These are phyloP conservation scores for Pleurozium schreberi DNA, from an alignment of 225 moss, liverwort and hornwort species.

Conservation along the genomic window DNA sequence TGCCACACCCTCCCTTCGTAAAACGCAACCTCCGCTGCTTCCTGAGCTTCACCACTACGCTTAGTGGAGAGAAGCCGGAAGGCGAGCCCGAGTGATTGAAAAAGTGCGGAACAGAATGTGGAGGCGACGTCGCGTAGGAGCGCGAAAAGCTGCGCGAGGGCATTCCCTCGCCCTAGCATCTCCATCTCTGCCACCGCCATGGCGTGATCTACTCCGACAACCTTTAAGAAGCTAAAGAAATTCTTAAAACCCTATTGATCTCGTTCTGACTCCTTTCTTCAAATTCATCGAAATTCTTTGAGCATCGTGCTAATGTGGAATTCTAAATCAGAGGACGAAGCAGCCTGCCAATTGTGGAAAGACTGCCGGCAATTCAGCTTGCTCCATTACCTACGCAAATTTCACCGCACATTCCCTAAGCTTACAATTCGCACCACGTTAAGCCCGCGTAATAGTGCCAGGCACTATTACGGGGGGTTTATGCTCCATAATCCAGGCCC, in stretches of 20 bases:
- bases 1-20: constrained; percentile 88
- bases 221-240: not conserved
- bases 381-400: not conserved
- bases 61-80: not conserved
- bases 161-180: constrained; percentile 18
- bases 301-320: not conserved
- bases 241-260: not conserved
- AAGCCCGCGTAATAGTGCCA: too few relatives aligned
- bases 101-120: constrained; percentile 14
- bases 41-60: not conserved
- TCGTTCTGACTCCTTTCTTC: not conserved
- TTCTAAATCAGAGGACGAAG: not conserved
- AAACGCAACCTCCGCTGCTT: constrained; percentile 8
- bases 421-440: not conserved
- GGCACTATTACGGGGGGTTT: too few relatives aligned
- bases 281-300: not conserved
- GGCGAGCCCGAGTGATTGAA: constrained; percentile 29
- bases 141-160: constrained; percentile 17
- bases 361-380: not conserved
- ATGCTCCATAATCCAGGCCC: too few relatives aligned
- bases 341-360: not conserved
- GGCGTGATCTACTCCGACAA: not conserved
- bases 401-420: not conserved
- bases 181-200: constrained; percentile 5
- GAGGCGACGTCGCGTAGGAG: constrained; percentile 15